Base-by-base conservation (phyloP, 1,284 basidiomycete genomes). In the Boletus smithii region DNA sequence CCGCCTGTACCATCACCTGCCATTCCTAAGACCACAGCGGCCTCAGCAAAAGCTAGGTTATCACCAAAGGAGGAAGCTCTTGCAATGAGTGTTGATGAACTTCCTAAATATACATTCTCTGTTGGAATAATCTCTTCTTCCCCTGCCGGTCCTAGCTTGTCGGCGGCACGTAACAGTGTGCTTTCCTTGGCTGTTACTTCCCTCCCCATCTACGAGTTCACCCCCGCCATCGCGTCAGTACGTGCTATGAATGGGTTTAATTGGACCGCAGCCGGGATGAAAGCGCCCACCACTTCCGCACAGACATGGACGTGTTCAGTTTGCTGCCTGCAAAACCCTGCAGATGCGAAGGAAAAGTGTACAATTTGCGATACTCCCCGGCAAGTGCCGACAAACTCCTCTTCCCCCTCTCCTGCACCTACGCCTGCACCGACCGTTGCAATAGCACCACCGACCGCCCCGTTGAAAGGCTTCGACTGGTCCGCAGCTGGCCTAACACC, bases 301-400 rank as follows among this genome's bases (percentile, higher is more conserved):
- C 50, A 53, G 37, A 55, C 55, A 18, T 81, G 79, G 79, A 69
- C 50, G 7, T 82, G 80, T 53, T 61, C 61, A 3, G 49, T 59
- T 8, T 83, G 80, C 44, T 67, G 64, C 61, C 53, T 79, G 20
- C 58, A 69, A 40, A 82, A 80, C 53, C 65, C 72, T 4, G 68
- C 64, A 7, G 62, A 57, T 9, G 74, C 71, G 3, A 70, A 59
- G 32, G 67, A 69, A 32, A 77, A 79, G 59, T 84, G 81, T 56
- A 68, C 66, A 0, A 53, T 77, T 34, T 84, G 82, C 49, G 79
- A 80, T 27, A 50, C 70, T 2, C 70, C 71, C 0, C 62, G 67
- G 18, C 62, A 60, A 20, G 56, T 37, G 14, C 33, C 44, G 10
- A 32, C 41, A 36, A 14, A 34, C 22, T 24, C 62, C 8, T 50